Evolutionary conservation across 2,329 filamentous ascomycete species (phyloP), one percentile per base, ranked within the genome.

Genomic region (Sphaerulina vaccinii): DNA sequence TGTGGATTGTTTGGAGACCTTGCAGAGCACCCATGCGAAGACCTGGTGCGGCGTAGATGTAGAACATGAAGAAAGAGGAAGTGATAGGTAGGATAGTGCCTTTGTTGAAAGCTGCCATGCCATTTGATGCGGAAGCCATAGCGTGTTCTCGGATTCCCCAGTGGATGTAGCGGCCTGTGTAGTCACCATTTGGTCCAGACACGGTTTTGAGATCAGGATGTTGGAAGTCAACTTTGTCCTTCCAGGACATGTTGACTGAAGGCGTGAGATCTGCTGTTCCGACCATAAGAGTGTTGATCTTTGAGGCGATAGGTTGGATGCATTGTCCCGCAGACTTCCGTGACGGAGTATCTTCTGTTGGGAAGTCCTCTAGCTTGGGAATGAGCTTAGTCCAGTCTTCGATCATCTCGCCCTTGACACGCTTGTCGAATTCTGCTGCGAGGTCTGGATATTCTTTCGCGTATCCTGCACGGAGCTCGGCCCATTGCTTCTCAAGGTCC

Each of bases 61-160:
- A 71, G 59, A 71, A 71, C 68, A 71, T 71, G 65, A 71, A 70
- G 65, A 69, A 69, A 45, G 58, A 60, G 35, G 66, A 66, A 5
- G 69, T 71, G 23, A 71, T 60, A 3, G 69, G 69, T 11, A 71
- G 52, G 57, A 71, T 66, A 5, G 64, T 65, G 22, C 68, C 65
- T n/a, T 63, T 64, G 39, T 64, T 61, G 62, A 64, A 71, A 3
- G 69, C 69, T 2, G 69, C 67, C 24, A 71, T 62, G 15, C 69
- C 69, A 52, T 71, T 71, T 13, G 68, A 74, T 19, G 82, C 78
- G 23, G 76, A 68, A 2, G 74, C 74, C 82, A 85, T 85, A 49
- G 80, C 81, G 61, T 84, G 81, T 58, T 84, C 81, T 4, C 81
- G 77, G 48, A 84, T 77, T 33, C 81, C 81, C 63, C 75, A 84